These are phyloP conservation scores for Colletotrichum orchidophilum DNA, from an alignment of 2,329 filamentous ascomycete species.

Conservation along the genomic window DNA sequence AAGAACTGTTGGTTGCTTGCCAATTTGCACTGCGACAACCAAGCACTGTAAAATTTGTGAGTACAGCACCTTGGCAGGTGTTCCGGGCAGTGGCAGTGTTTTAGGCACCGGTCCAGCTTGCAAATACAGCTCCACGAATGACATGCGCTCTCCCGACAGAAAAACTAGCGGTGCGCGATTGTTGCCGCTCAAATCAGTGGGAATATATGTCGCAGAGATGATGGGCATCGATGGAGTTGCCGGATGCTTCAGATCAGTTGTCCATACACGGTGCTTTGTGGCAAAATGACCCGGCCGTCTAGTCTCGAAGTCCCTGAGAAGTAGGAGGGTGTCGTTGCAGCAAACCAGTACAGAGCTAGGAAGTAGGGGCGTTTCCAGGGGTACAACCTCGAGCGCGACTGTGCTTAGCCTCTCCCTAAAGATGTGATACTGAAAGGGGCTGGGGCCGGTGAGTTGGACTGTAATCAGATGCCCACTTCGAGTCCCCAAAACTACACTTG, in stretches of 20 bases:
- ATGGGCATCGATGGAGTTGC: constrained; percentile 57
- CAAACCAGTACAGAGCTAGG: constrained; percentile 50
- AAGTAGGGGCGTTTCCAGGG: constrained; percentile 25
- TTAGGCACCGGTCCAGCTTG: constrained; percentile 59
- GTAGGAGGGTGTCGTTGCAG: constrained; percentile 57
- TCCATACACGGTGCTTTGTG: constrained; percentile 58
- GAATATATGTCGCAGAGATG: constrained; percentile 56
- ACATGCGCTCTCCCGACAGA: constrained; percentile 58
- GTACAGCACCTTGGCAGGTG: constrained; percentile 63
- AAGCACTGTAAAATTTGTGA: constrained; percentile 62
- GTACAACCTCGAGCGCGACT: constrained; percentile 47
- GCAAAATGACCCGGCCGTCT: constrained; percentile 43
- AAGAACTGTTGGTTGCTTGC: constrained; percentile 57
- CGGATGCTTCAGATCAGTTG: constrained; percentile 59
- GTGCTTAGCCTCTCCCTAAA: constrained; percentile 46
- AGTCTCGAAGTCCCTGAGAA: constrained; percentile 52
- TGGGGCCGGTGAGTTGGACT: constrained; percentile 39
- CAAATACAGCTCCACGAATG: constrained; percentile 62
- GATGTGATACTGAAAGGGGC: constrained; percentile 39
- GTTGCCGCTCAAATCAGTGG: constrained; percentile 48
- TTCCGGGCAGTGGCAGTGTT: constrained; percentile 56
- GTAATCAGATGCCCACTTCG: constrained; percentile 62
- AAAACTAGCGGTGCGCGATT: constrained; percentile 57
- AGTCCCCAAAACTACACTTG: constrained; percentile 56
- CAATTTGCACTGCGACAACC: constrained; percentile 59